phyloP scores from a whole-genome alignment of 495 filamentous ascomycete species.

The Tetracladium setigerum region DNA sequence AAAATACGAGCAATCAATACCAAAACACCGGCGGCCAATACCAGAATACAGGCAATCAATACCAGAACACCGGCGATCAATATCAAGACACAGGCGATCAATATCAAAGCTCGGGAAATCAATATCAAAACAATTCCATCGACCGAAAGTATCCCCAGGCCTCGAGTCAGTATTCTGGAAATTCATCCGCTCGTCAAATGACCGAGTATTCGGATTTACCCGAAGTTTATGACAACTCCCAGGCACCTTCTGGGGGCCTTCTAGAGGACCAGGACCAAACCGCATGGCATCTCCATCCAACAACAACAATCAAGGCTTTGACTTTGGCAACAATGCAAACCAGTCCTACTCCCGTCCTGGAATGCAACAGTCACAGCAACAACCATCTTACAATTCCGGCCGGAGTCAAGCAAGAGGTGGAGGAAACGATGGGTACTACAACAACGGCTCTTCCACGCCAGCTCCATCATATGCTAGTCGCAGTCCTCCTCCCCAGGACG shows the following conservation, averaged over 20 bases:
- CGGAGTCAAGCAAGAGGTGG: constrained; percentile 1
- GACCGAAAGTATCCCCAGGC: too few relatives aligned
- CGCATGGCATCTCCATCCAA: constrained; percentile 12
- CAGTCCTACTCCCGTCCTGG: constrained; percentile 4
- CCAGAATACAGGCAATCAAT: constrained; percentile 14
- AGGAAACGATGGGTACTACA: neutral
- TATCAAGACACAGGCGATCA: constrained; percentile 1
- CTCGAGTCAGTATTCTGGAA: too few relatives aligned
- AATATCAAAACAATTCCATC: too few relatives aligned
- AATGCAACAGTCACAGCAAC: constrained; percentile 12
- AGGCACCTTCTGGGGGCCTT: constrained; percentile 11
- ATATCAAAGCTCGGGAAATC: neutral
- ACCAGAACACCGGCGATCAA: constrained; percentile 5
- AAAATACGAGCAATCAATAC: constrained; percentile 13
- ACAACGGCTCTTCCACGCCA: neutral
- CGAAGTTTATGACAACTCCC: constrained; percentile 4
- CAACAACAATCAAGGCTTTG: constrained; percentile 18
- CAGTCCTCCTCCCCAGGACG: constrained; percentile 16
- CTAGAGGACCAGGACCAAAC: constrained; percentile 10
- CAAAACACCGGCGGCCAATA: constrained; percentile 10
- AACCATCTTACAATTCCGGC: constrained; percentile 3
- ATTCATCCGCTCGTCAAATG: too few relatives aligned
- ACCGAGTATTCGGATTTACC: too few relatives aligned
- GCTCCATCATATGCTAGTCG: constrained; percentile 8
- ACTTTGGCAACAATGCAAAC: constrained; percentile 11